Conservation (phyloP, 495 filamentous ascomycete genomes). For the Aspergillus taichungensis region DNA sequence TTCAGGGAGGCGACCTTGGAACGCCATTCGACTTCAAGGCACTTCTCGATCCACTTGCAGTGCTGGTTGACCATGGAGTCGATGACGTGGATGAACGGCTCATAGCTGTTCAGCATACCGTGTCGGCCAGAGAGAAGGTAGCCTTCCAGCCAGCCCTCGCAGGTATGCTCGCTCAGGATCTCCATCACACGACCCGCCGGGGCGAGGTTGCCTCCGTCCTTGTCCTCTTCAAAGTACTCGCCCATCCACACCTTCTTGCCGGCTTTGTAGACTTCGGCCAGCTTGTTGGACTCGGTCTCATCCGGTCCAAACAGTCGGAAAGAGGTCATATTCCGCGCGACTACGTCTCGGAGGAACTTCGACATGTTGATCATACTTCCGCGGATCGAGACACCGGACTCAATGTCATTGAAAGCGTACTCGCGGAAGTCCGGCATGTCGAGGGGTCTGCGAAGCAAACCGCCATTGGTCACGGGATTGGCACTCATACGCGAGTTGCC, state of each 20-base stretch:
- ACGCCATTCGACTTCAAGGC: slow-evolving; percentile 61
- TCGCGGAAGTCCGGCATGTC: slow-evolving; percentile 55
- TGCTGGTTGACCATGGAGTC: slow-evolving; percentile 76
- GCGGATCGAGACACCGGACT: slow-evolving; percentile 39
- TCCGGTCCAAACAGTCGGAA: slow-evolving; percentile 70
- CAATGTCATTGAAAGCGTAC: slow-evolving; percentile 48
- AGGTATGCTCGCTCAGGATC: slow-evolving; percentile 67
- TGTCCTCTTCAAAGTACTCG: slow-evolving; percentile 63
- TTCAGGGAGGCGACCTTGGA: slow-evolving; percentile 59
- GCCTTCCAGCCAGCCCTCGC: slow-evolving; percentile 69
- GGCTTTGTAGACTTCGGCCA: slow-evolving; percentile 54
- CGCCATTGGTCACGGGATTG: slow-evolving; percentile 65
- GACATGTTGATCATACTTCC: slow-evolving; percentile 60
- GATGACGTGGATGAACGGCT: slow-evolving; percentile 71
- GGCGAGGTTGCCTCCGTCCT: slow-evolving; percentile 58
- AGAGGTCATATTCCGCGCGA: slow-evolving; percentile 47
- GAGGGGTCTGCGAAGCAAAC: slow-evolving; percentile 50
- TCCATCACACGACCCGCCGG: slow-evolving; percentile 63
- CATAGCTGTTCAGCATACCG: slow-evolving; percentile 66
- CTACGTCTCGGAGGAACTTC: slow-evolving; percentile 51
- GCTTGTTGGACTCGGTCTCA: slow-evolving; percentile 71
- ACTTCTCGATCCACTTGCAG: slow-evolving; percentile 75
- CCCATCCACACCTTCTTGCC: slow-evolving; percentile 72
- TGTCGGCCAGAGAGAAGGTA: slow-evolving; percentile 64
- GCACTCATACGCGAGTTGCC: slow-evolving; percentile 59